Evolutionary conservation across 2,329 filamentous ascomycete genomes (phyloP), one percentile per base, ranked within the genome.

Genomic region (Botrytis fragariae): DNA sequence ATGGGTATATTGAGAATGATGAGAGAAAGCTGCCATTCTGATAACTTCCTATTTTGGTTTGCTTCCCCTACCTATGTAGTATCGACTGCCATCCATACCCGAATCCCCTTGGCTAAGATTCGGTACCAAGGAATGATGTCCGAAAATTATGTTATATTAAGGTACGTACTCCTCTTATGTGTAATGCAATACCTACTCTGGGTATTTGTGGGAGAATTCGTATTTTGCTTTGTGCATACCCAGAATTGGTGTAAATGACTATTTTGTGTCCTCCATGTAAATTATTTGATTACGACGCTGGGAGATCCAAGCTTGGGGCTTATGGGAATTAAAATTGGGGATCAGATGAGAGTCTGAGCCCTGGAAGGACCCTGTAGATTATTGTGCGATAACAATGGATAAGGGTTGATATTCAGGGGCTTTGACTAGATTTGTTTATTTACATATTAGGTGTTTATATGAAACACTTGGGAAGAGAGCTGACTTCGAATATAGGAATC

Each of bases 1-100:
- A 72, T 54, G 54, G 18, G 69, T 72, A 73, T 63, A 72, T 72
- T 71, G 75, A 75, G 77, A 74, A 76, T 79, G 77, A 22, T 74
- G 75, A 67, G 75, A 29, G 16, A 68, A 67, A 61, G 62, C 48
- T 39, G 75, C 74, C 78, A 79, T 79, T 72, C 48, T 71, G 63
- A n/a, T 72, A 45, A 57, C 14, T 57, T 62, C 35, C 35, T 18
- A 25, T 32, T 25, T 14, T 14, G 65, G 51, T 29, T 57, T 57
- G 32, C 25, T 63, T 57, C 25, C 29, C 64, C 45, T 67, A 39
- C 45, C 59, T 64, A 48, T 16, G 20, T 35, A 45, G 25, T 51
- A 39, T 64, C 22, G 44, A 64, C 54, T 45, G 35, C 48, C 65
- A 68, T 68, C 65, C 48, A 68, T 68, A 68, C 65, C 65, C 65